A percentile compares a stretch with the other conserved stretches of the same genome.
Conservation (phyloP, 2,329 filamentous ascomycete genomes). For the Fusarium decemcellulare region DNA sequence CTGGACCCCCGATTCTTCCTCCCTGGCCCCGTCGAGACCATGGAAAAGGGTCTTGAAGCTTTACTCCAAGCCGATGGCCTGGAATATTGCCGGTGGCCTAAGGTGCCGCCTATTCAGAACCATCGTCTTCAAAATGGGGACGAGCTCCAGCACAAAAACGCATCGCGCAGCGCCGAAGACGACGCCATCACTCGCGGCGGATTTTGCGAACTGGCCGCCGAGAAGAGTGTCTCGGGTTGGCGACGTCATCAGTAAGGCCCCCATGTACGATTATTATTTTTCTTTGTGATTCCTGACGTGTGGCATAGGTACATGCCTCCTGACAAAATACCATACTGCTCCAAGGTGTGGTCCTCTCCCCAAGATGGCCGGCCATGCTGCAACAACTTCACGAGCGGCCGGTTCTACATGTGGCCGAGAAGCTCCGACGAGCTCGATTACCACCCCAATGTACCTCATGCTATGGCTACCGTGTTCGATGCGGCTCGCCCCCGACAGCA, state of each 20-base stretch:
- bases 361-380: background rate
- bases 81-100: background rate
- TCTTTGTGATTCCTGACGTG: too few species aligned
- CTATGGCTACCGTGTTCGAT: background rate
- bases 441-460: conserved; percentile 1
- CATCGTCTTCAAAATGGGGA: background rate
- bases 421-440: too few species aligned
- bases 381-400: background rate
- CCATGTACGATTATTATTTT: too few species aligned
- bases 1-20: conserved; percentile 28
- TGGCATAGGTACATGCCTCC: too few species aligned
- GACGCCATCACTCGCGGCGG: too few species aligned
- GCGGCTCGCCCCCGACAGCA: background rate
- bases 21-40: conserved; percentile 8
- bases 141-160: too few species aligned
- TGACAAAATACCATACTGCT: too few species aligned
- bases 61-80: background rate
- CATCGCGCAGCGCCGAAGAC: too few species aligned
- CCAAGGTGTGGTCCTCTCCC: background rate
- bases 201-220: too few species aligned
- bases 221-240: too few species aligned
- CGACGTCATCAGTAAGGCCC: too few species aligned
- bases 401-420: background rate
- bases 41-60: background rate
- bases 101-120: background rate